Evolutionary conservation across 345 rosid genomes (phyloP).

Genomic region (Erodium maritimum): DNA sequence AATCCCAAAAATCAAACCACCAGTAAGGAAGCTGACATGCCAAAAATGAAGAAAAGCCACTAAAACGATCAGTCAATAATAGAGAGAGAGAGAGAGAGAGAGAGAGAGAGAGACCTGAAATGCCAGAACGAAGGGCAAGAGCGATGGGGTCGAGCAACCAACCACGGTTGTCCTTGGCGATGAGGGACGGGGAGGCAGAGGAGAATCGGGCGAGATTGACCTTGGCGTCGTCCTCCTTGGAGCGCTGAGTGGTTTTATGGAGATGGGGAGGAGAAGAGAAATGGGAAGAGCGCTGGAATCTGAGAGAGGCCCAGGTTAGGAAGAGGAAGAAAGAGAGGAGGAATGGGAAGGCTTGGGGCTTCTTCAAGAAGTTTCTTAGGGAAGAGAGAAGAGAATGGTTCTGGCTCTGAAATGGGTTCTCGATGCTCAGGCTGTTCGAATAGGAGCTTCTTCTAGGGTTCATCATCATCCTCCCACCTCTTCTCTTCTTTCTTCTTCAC

Average conservation of each 20-base stretch:
- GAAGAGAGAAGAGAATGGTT: constrained; percentile 17
- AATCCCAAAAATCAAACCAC: no score
- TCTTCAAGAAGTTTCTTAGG: constrained; percentile 44
- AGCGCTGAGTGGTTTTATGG: neutral
- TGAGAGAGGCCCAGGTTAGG: constrained; percentile 63
- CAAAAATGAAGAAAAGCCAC: no score
- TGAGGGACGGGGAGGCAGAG: constrained; percentile 10
- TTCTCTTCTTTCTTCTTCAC: neutral
- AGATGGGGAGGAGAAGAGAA: constrained; percentile 20
- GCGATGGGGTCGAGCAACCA: constrained; percentile 69
- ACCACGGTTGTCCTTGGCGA: constrained; percentile 64
- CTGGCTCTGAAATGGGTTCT: no score
- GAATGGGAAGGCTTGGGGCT: constrained; percentile 71
- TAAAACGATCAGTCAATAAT: no score
- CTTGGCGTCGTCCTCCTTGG: constrained; percentile 30
- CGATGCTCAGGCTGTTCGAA: constrained; percentile 17
- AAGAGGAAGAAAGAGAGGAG: constrained; percentile 54
- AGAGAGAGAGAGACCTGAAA: constrained; percentile 45
- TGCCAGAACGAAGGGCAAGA: constrained; percentile 42
- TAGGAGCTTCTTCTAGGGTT: constrained; percentile 74
- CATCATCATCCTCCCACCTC: constrained; percentile 45
- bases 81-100: no score
- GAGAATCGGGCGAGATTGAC: constrained; percentile 54
- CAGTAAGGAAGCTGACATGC: no score
- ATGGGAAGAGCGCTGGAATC: constrained; percentile 37